Evolutionary conservation across 140 eudicot genomes (phyloP).

Genomic region (Bidens hawaiensis): DNA sequence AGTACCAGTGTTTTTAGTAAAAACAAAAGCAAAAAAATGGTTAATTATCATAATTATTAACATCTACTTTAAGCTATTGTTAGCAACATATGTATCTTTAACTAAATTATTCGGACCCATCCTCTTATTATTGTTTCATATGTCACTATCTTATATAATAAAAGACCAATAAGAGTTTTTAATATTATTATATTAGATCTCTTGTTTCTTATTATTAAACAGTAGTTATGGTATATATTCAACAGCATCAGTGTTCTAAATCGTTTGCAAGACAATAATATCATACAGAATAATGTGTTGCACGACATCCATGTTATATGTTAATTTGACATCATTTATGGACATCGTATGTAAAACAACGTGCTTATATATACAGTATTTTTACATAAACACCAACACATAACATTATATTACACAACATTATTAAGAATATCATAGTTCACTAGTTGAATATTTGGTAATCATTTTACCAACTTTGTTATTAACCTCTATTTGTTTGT

Average conservation of each 20-base stretch:
- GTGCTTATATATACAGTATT: too few relatives aligned
- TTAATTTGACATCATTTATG: too few relatives aligned
- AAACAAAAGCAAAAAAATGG: background rate
- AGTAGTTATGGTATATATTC: background rate
- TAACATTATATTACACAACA: too few relatives aligned
- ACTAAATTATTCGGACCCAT: constrained; percentile 3
- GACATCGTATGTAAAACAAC: background rate
- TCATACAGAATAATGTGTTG: background rate
- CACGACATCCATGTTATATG: background rate
- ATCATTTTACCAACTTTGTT: too few relatives aligned
- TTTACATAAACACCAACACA: too few relatives aligned
- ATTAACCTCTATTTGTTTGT: too few relatives aligned
- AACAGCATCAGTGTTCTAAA: too few relatives aligned
- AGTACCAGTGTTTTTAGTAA: background rate
- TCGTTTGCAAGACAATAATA: too few relatives aligned
- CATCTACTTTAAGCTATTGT: background rate
- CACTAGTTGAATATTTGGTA: too few relatives aligned
- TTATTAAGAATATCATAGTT: too few relatives aligned
- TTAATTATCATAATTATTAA: background rate
- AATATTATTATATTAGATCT: background rate
- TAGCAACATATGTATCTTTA: background rate
- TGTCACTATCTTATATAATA: background rate
- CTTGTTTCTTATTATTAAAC: background rate
- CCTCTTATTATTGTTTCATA: background rate
- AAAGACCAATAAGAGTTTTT: background rate